phyloP scores from a whole-genome alignment of 2,329 filamentous ascomycete genomes.

The Alternaria angustiovoidea region DNA sequence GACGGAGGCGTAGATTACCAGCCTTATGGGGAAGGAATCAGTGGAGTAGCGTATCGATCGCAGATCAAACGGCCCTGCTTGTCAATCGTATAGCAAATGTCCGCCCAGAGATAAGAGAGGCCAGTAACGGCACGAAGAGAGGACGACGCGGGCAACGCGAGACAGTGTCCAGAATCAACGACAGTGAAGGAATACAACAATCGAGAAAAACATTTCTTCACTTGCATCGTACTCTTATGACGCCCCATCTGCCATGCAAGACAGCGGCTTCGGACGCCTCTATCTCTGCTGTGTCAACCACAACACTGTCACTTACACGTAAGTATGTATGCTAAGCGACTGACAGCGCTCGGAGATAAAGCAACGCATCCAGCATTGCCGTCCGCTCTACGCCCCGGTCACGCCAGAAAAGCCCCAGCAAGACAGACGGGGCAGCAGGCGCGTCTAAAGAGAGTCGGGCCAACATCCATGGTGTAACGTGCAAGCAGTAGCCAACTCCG shows the following conservation, averaged over 20 bases:
- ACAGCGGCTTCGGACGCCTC: conserved; percentile 9
- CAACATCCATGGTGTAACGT: background rate
- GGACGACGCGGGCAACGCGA: background rate
- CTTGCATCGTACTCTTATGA: background rate
- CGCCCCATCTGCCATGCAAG: background rate
- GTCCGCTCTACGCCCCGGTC: background rate
- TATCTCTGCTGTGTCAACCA: conserved; percentile 19
- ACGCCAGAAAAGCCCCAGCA: background rate
- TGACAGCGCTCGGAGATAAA: conserved; percentile 17
- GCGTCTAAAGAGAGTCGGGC: background rate
- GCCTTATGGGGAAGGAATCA: background rate
- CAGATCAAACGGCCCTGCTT: background rate
- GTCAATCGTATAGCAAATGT: conserved; percentile 1
- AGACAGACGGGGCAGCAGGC: background rate
- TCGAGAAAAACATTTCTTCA: background rate
- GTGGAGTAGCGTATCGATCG: background rate
- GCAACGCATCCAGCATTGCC: background rate
- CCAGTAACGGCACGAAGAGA: background rate
- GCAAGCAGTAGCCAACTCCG: conserved; percentile 7
- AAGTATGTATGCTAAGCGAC: conserved; percentile 27
- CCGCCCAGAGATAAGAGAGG: conserved; percentile 5
- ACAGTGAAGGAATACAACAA: background rate
- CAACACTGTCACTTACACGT: conserved; percentile 14
- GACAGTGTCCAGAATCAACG: background rate
- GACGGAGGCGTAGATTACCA: background rate